These are phyloP conservation scores for Colletotrichum sp. DNA, from an alignment of 2,329 filamentous ascomycete genomes.

Conservation along the genomic window DNA sequence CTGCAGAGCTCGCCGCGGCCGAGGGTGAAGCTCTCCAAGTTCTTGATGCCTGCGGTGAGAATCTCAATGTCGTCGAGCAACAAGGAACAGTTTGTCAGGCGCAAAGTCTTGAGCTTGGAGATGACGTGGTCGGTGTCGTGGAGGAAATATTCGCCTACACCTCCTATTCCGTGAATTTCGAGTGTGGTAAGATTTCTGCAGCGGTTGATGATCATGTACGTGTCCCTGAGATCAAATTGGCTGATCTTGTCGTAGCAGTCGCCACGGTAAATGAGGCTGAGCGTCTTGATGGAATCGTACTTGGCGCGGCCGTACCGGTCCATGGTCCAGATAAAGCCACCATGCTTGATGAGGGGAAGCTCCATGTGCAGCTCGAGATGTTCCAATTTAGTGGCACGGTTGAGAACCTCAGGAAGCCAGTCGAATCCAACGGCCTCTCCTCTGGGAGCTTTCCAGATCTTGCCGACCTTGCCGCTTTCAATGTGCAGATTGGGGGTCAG, in stretches of 20 bases:
- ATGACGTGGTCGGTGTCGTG: constrained; percentile 33
- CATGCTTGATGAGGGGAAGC: background rate
- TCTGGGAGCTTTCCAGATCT: background rate
- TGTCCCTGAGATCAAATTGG: background rate
- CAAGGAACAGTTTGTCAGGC: background rate
- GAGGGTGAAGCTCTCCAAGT: background rate
- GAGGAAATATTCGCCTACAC: fast-evolving
- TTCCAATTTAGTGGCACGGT: background rate
- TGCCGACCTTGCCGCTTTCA: background rate
- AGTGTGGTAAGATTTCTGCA: background rate
- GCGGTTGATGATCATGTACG: background rate
- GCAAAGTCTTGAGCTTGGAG: background rate
- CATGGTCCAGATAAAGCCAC: background rate
- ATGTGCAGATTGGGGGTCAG: background rate
- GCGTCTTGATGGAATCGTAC: background rate
- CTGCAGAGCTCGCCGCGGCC: background rate
- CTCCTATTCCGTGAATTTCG: constrained; percentile 30
- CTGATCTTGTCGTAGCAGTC: background rate
- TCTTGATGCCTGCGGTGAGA: too few species aligned
- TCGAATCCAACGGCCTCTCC: background rate
- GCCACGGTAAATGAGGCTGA: background rate
- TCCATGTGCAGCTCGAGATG: background rate
- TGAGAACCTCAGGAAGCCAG: background rate
- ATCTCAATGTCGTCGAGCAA: background rate
- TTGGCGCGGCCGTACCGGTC: background rate